Conservation (phyloP, 2,329 filamentous ascomycete genomes). For the Coniella lustricola region DNA sequence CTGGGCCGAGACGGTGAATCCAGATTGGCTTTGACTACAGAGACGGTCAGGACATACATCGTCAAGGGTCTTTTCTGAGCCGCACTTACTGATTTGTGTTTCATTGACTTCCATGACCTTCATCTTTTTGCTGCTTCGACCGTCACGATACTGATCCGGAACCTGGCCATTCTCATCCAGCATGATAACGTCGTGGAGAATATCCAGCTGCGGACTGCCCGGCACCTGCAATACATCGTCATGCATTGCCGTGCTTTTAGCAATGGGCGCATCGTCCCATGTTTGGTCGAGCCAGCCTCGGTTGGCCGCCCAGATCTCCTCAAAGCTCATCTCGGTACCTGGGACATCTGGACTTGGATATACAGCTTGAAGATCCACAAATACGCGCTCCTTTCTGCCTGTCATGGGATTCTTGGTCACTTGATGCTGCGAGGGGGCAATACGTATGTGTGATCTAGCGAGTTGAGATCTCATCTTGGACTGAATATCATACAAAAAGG, state of each 20-base stretch:
- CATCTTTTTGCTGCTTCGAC: constrained; percentile 54
- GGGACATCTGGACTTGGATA: constrained; percentile 71
- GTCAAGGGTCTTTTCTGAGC: neutral
- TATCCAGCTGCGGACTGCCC: constrained; percentile 31
- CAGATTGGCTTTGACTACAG: constrained; percentile 81
- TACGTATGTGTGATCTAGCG: constrained; percentile 55
- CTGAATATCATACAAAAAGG: constrained; percentile 46
- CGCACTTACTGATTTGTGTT: constrained; percentile 76
- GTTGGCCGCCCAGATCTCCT: constrained; percentile 76
- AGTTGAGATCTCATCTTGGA: constrained; percentile 52
- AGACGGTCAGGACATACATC: neutral
- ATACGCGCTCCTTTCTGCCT: constrained; percentile 78
- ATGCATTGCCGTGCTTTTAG: constrained; percentile 16
- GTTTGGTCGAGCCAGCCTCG: constrained; percentile 60
- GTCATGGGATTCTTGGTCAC: constrained; percentile 75
- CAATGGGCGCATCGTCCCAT: constrained; percentile 39
- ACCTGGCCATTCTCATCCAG: constrained; percentile 55
- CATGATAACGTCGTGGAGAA: constrained; percentile 37
- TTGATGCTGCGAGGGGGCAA: constrained; percentile 67
- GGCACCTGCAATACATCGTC: constrained; percentile 24
- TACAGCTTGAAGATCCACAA: constrained; percentile 76
- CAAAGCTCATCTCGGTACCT: constrained; percentile 76
- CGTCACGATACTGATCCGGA: constrained; percentile 38
- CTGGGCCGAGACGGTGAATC: constrained; percentile 85
- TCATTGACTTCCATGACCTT: constrained; percentile 82